phyloP scores from a whole-genome alignment of 208 protist species.

The Acanthamoeba culbertsoni region DNA sequence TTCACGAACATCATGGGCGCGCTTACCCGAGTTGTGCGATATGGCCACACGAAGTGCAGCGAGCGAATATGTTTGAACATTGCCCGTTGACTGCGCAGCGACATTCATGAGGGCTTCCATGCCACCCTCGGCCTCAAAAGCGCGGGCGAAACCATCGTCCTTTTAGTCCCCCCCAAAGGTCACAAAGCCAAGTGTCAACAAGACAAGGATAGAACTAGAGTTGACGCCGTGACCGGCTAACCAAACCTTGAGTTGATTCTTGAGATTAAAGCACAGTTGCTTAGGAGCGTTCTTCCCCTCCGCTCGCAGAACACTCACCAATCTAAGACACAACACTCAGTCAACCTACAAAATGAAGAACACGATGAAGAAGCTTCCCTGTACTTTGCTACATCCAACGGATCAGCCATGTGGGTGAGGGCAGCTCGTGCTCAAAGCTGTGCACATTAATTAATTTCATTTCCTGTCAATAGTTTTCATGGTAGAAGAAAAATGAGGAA shows the following conservation, averaged over 20 bases:
- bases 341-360: no score
- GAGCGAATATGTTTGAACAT: constrained; percentile 41
- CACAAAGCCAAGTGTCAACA: background rate
- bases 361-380: background rate
- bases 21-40: background rate
- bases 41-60: constrained; percentile 12
- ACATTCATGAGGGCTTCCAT: background rate
- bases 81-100: background rate
- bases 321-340: background rate
- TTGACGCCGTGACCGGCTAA: no score
- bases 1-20: background rate
- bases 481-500: no score
- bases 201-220: background rate
- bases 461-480: no score
- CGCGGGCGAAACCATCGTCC: background rate
- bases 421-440: no score
- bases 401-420: no score
- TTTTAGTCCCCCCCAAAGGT: background rate
- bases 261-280: background rate
- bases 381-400: no score
- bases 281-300: background rate
- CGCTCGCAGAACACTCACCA: background rate
- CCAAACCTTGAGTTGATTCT: constrained; percentile 10
- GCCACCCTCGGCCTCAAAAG: constrained; percentile 7
- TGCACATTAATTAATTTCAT: no score